A percentile compares a stretch with the other conserved stretches of the same genome.
Evolutionary conservation across 106 monocot genomes (phyloP).

Genomic region (Phalaenopsis aphrodite): DNA sequence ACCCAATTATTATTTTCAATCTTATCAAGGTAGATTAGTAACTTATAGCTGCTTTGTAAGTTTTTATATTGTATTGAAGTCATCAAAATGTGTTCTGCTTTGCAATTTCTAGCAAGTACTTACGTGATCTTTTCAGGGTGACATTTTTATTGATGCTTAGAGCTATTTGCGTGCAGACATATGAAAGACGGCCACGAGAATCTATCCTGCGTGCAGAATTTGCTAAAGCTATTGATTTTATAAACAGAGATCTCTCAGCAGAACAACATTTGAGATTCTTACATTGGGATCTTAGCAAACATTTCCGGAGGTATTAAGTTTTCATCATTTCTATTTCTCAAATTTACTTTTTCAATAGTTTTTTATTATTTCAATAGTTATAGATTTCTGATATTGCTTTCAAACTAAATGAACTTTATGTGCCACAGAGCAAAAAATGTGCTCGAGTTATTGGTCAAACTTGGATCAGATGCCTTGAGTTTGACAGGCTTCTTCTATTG

Average conservation of each 20-base stretch:
- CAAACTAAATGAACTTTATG: neutral
- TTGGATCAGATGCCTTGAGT: slow-evolving; percentile 54
- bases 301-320: slow-evolving; percentile 50
- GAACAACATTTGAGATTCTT: slow-evolving; percentile 67
- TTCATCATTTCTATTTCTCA: neutral
- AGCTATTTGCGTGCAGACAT: slow-evolving; percentile 25
- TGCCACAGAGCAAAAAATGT: slow-evolving; percentile 52
- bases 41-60: neutral
- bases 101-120: neutral
- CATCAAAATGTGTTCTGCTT: neutral
- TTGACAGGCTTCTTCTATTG: slow-evolving; percentile 75
- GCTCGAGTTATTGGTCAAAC: slow-evolving; percentile 46
- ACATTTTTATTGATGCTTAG: neutral
- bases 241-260: slow-evolving; percentile 49
- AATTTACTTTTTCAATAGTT: neutral
- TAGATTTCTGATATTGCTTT: neutral
- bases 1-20: slow-evolving; percentile 87
- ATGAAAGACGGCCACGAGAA: slow-evolving; percentile 77
- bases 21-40: slow-evolving; percentile 70
- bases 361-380: neutral
- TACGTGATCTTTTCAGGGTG: neutral
- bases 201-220: slow-evolving; percentile 76
- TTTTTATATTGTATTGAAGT: neutral
- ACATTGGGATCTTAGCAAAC: slow-evolving; percentile 89
- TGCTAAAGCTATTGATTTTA: slow-evolving; percentile 59